Percentiles rank a stretch among this genome's conserved stretches.
Conservation (phyloP, 23 red algal genomes). For the Porphyridium purpureum region DNA sequence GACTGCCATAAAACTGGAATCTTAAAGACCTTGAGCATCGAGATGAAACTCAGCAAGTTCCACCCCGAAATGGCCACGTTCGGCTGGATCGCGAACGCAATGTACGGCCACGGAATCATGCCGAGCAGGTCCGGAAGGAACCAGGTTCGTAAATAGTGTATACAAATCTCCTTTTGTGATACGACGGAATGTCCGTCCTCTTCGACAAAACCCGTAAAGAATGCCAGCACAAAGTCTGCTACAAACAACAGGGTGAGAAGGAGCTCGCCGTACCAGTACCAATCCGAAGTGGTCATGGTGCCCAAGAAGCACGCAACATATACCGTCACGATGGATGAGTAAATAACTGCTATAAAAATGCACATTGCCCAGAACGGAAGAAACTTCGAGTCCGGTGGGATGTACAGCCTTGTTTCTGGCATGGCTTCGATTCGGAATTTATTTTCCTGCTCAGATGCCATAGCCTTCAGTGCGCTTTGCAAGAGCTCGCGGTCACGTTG, state of each 20-base stretch:
- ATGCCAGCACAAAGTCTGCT: constrained; percentile 24
- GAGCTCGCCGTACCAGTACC: constrained; percentile 40
- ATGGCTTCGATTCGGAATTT: too few species aligned
- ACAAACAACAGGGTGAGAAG: constrained; percentile 18
- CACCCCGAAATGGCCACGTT: neutral
- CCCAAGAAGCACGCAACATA: constrained; percentile 33
- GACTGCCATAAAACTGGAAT: constrained; percentile 12
- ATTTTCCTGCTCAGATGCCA: too few species aligned
- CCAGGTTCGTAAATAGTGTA: constrained; percentile 27
- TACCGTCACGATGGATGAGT: constrained; percentile 28
- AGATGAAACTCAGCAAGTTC: constrained; percentile 28
- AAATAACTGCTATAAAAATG: constrained; percentile 16
- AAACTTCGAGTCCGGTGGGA: neutral
- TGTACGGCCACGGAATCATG: constrained; percentile 35
- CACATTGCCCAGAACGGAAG: constrained; percentile 19
- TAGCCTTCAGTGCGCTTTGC: too few species aligned
- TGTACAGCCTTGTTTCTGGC: too few species aligned
- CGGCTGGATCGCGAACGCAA: constrained; percentile 1
- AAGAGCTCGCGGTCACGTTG: too few species aligned
- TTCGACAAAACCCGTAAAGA: constrained; percentile 21
- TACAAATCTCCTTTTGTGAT: neutral
- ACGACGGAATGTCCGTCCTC: constrained; percentile 1
- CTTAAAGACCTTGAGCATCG: constrained; percentile 27
- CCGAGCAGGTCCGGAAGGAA: constrained; percentile 17
- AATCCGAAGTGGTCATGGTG: too few species aligned